Conservation (phyloP, 2,329 filamentous ascomycete species). For the Colletotrichum tropicicola region DNA sequence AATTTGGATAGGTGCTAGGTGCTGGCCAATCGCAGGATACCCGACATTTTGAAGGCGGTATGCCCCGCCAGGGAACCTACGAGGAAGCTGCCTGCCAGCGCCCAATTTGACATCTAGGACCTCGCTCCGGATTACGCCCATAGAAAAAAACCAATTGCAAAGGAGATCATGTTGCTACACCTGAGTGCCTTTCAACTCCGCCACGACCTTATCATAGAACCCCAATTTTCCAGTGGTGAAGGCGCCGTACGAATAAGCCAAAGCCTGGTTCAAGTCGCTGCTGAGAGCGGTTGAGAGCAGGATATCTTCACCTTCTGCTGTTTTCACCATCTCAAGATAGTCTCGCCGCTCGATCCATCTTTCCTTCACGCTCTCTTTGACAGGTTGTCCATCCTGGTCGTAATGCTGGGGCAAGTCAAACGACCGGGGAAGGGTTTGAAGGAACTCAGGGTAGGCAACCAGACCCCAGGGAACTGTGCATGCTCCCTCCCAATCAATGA, state of each 20-base stretch:
- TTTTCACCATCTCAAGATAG: background rate
- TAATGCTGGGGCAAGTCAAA: background rate
- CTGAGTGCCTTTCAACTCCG: background rate
- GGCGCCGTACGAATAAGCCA: background rate
- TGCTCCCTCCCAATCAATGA: constrained; percentile 44
- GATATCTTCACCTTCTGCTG: background rate
- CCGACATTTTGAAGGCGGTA: too few relatives aligned
- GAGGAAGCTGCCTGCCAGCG: too few relatives aligned
- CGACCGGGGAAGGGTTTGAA: constrained; percentile 29
- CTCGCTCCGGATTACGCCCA: too few relatives aligned
- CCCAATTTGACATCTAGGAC: too few relatives aligned
- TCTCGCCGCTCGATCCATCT: background rate
- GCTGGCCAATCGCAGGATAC: too few relatives aligned
- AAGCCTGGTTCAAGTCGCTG: background rate
- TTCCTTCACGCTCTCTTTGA: background rate
- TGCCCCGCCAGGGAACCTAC: too few relatives aligned
- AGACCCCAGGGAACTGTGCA: constrained; percentile 36
- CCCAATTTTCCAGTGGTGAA: background rate
- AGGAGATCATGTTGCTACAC: background rate
- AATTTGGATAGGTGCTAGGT: too few relatives aligned
- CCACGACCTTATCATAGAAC: background rate
- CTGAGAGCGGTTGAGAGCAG: background rate
- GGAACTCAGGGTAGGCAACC: constrained; percentile 33
- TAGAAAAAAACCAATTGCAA: too few relatives aligned
- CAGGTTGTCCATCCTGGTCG: background rate